Base-by-base conservation (phyloP, 1,284 basidiomycete species). In the Malassezia japonica region DNA sequence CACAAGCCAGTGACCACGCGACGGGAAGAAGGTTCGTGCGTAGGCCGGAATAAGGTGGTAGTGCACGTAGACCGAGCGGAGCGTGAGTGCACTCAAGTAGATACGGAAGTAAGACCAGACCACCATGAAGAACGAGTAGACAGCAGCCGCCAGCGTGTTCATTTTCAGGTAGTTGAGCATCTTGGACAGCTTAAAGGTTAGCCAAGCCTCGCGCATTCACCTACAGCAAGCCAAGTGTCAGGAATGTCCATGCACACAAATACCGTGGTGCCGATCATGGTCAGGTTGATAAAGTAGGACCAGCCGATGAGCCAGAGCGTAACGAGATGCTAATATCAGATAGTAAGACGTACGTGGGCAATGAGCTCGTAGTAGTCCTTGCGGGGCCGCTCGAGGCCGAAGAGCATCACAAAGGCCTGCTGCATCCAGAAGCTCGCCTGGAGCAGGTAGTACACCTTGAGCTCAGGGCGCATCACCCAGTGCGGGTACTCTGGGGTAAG, bases 191-290 rank as follows among this genome's bases (percentile, higher is more conserved):
- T 49, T 23, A 12, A 9, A 12, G n/a, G 20, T 34, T 1, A 48
- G 31, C 10, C 21, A 20, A 15, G n/a, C 3, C 13, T 10, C n/a
- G 16, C 24, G 31, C n/a, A 32, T 44, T 41, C 36, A 46, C 55
- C 33, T 40, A 50, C 41, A 10, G 63, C 59, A 18, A 98, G 79
- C 76, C 86, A 87, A 20, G 82, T 76, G 70, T 98, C 92, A 2
- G 90, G 89, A 28, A 92, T 80, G 76, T 98, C 92, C 92, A 96
- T 98, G 71, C 89, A 92, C 67, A 92, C 80, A 66, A 86, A 96
- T 23, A 98, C 82, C 2, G 89, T 85, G 58, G 88, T 88, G 12
- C 92, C 92, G 46, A 95, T 91, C 61, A 83, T 77, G 0, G 91
- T 95, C 44, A 78, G 60, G 74, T 78, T 70, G 48, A 72, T 60